Evolutionary conservation across 805 yeast genomes (phyloP).

Genomic region (Zygosaccharomyces rouxii): DNA sequence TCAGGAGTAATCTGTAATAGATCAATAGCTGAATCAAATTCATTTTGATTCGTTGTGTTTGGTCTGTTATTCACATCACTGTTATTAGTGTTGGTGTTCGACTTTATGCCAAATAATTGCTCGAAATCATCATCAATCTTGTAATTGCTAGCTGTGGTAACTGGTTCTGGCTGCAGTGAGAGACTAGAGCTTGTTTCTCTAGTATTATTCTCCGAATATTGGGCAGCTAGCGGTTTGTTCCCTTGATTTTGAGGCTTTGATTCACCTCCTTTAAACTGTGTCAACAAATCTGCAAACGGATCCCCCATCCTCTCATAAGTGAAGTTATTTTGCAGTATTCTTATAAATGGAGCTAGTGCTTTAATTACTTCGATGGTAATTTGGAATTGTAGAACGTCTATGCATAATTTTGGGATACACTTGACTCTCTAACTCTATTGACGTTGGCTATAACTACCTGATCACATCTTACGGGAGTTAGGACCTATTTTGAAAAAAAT

Average conservation of each 20-base stretch:
- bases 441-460: not conserved
- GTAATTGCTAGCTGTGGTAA: not conserved
- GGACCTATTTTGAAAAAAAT: not conserved
- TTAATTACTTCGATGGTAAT: too few species aligned
- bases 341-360: not conserved
- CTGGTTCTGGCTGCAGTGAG: not conserved
- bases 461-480: not conserved
- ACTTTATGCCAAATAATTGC: slow-evolving; percentile 19
- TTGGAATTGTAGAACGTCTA: too few species aligned
- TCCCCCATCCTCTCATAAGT: slow-evolving; percentile 23
- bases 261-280: slow-evolving; percentile 26
- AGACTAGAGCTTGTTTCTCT: not conserved
- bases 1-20: slow-evolving; percentile 10
- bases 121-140: slow-evolving; percentile 20
- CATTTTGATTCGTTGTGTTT: slow-evolving; percentile 10
- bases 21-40: slow-evolving; percentile 24
- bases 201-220: not conserved
- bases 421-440: not conserved
- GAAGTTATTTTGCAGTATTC: not conserved
- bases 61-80: not conserved
- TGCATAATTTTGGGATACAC: not conserved
- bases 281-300: slow-evolving; percentile 43
- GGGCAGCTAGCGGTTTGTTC: not conserved
- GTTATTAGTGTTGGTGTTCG: not conserved
- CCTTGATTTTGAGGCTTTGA: not conserved